Base-by-base conservation (phyloP, 2,329 filamentous ascomycete genomes). In the Fusarium euwallaceae region DNA sequence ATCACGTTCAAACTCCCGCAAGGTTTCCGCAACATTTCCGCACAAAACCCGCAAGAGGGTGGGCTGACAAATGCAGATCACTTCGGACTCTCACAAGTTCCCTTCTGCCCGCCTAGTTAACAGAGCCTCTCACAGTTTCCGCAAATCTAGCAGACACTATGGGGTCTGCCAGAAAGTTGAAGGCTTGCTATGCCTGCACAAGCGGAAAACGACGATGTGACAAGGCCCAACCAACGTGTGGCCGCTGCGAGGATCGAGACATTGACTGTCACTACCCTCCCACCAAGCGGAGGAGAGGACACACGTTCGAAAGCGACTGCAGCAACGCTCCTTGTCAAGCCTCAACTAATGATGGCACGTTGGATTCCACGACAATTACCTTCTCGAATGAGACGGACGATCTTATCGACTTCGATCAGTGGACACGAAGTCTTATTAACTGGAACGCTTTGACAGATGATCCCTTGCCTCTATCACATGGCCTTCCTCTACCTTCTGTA, bases 141-240 rank as follows among this genome's bases (percentile, higher is more conserved):
- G 27, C 48, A 53, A 27, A 39, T 6, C 34, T 27, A 24, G 32
- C 22, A 22, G 34, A 16, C 34, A 37, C 58, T 22, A 66, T 66
- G 64, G 24, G 45, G 7, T 34, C 58, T 14, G n/a, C 45, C 14
- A 45, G 45, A 9, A 62, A 66, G n/a, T 7, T 53, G 17, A 66
- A 67, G 34, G 68, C 68, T 4, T 70, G 68, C 32, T 32, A 53
- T n/a, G n/a, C 68, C n/a, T 70, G 68, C 27, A 63, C 68, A 11
- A 64, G n/a, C 11, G 68, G 64, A 17, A 70, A 70, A 36, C 60
- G 68, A 16, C 64, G 64, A n/a, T 70, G 68, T 29, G 64, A 70
- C 20, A 67, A 55, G 55, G 43, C 43, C 5, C 53, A 61, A 17
- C 68, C 68, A 27, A n/a, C 27, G 16, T 70, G 68, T 17, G 60